A percentile compares a stretch with the other conserved stretches of the same genome.
Conservation (phyloP, 805 yeast species). For the Saccharomycopsis fodiens region DNA sequence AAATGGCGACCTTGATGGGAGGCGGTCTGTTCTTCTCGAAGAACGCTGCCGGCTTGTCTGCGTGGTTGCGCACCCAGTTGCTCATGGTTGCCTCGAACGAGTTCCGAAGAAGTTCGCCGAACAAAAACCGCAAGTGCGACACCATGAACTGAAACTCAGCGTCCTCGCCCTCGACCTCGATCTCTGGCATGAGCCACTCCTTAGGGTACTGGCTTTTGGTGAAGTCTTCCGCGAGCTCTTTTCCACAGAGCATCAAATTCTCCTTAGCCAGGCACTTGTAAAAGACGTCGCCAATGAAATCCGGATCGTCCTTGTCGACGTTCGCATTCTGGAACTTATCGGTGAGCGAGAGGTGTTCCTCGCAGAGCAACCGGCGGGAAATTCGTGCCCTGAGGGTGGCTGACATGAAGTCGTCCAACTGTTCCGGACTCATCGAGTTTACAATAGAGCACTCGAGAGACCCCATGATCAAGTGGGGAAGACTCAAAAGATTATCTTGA, state of each 20-base stretch:
- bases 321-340: conserved; percentile 43
- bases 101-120: conserved; percentile 84
- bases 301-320: conserved; percentile 32
- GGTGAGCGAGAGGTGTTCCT: conserved; percentile 81
- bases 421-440: conserved; percentile 45
- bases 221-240: conserved; percentile 39
- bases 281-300: conserved; percentile 71
- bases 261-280: conserved; percentile 69
- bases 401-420: conserved; percentile 69
- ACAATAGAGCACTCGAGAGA: conserved; percentile 72
- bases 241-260: conserved; percentile 49
- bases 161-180: conserved; percentile 65
- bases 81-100: conserved; percentile 74
- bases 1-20: conserved; percentile 70
- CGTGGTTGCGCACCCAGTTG: conserved; percentile 26
- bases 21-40: conserved; percentile 38
- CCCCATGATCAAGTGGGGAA: conserved; percentile 91
- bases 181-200: conserved; percentile 57
- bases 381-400: conserved; percentile 78
- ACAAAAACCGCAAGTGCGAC: conserved; percentile 76
- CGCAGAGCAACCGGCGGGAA: conserved; percentile 82
- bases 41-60: conserved; percentile 13
- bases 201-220: conserved; percentile 45
- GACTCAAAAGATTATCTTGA: conserved; percentile 66
- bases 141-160: conserved; percentile 74